Base-by-base conservation (phyloP, 176 grass and related monocot genomes). In the Guadua angustifolia region DNA sequence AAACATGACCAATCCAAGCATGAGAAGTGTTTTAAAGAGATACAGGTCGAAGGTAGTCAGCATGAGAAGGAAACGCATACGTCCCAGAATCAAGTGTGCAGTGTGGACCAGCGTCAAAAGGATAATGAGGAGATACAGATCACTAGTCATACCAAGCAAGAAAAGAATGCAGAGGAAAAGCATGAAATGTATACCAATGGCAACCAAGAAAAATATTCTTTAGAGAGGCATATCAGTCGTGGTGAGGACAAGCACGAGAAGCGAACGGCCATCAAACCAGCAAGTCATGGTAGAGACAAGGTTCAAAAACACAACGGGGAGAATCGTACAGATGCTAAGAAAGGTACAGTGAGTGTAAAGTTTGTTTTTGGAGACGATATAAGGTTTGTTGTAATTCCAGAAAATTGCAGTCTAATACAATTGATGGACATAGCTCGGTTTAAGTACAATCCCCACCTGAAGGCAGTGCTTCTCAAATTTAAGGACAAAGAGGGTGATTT, bases 401-500 rank as follows among this genome's bases (percentile, higher is more conserved):
- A 89, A 58, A 91, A 77, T 7, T 93, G 84, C 46, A 91, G 77
- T 45, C 79, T 96, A 9, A 40, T 79, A 26, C 91, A 87, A 15
- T 39, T 93, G 55, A 85, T 77, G 74, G 91, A 89, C 57, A 91
- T 89, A 43, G 91, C 87, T 68, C 83, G 82, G 14, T 91, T 75
- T 2, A 96, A 93, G 87, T 96, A 93, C 75, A 89, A 29, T 71
- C 91, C 91, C 2, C 75, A 85, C 52, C 72, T 89, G 45, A 96
- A 96, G 53, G 56, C 88, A 7, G 52, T 87, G 47, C 88, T 91
- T 66, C 76, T 93, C 32, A 96, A 96, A 45, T 93, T 91, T 17
- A 93, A 79, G 75, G 94, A 96, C 44, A 87, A 49, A 79, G 91
- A 96, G 73, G 94, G 88, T 67, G 94, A 96, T 43, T 73, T 98